These are phyloP conservation scores for Diaporthe helianthi DNA, from an alignment of 2,329 filamentous ascomycete genomes.

Conservation along the genomic window DNA sequence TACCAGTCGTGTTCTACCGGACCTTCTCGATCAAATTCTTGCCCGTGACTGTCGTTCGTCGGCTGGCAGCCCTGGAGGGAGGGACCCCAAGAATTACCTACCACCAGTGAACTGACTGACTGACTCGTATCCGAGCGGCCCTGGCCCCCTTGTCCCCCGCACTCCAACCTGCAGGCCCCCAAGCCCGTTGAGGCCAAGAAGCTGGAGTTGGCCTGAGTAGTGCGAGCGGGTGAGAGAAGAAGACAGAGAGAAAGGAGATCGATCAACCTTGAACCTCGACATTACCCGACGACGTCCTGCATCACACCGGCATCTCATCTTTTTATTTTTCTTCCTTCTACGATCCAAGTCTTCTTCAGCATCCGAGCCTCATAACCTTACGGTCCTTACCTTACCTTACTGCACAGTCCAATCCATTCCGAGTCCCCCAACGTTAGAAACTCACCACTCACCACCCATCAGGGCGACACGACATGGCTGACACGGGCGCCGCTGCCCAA, in stretches of 20 bases:
- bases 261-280: not conserved
- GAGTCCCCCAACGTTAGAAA: not conserved
- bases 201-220: conserved; percentile 19
- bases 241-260: conserved; percentile 12
- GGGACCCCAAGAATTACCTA: not conserved
- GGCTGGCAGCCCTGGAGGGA: too few relatives aligned
- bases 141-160: conserved; percentile 20
- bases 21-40: not conserved
- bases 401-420: not conserved
- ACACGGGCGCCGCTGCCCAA: not conserved
- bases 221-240: not conserved
- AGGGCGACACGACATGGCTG: conserved; percentile 4
- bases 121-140: conserved; percentile 14
- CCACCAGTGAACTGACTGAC: not conserved
- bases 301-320: not conserved
- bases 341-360: not conserved
- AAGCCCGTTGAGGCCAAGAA: conserved; percentile 20
- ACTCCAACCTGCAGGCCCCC: conserved; percentile 2
- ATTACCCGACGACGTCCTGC: conserved; percentile 21
- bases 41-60: not conserved
- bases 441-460: not conserved
- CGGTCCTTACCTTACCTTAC: not conserved
- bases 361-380: not conserved
- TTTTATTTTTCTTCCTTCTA: not conserved
- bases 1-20: not conserved